Base-by-base conservation (phyloP, 306 rosid species). In the Clitoria ternatea region DNA sequence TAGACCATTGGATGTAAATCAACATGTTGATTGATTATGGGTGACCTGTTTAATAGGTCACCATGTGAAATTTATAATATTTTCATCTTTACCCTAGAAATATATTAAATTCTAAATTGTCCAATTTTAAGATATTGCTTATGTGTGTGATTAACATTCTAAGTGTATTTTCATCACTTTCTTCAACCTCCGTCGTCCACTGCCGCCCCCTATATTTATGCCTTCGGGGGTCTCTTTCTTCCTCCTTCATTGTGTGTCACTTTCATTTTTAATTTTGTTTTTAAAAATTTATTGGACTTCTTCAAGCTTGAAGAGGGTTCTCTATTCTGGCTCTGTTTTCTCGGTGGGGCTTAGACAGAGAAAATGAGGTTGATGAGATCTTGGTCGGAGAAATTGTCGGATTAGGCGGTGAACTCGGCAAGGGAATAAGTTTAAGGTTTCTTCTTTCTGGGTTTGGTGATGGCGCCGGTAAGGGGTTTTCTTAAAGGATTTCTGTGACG, bases 381-480 rank as follows among this genome's bases (percentile, higher is more conserved):
- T 36, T 86, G 78, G 8, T 33, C 67, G 3, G 82, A 72, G 3
- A 67, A 18, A 1, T 29, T 70, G 48, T 18, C 45, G 0, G 91
- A 75, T 29, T 77, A 66, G 29, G 85, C 55, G 9, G 83, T 30
- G 72, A 93, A 93, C 67, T 87, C 98, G 2, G 90, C 86, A 5
- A 87, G 76, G 32, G 90, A 47, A 14, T 84, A 0, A 33, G 87
- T 78, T 72, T 88, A 93, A 4, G 83, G 81, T 44, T 90, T 93
- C 94, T 93, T 93, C 92, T 90, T 93, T 81, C 90, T 93, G 11
- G 93, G 83, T 29, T 88, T 89, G 22, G 91, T 20, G 22, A 87
- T 76, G 30, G 93, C 98, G 26, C 65, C 88, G 4, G 93, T 75
- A 4, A 93, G 96, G n/a, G 98, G 85, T 69, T 43, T 5, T 30